These are phyloP conservation scores for Lentinula edodes DNA, from an alignment of 768 basidiomycete species.

Conservation along the genomic window DNA sequence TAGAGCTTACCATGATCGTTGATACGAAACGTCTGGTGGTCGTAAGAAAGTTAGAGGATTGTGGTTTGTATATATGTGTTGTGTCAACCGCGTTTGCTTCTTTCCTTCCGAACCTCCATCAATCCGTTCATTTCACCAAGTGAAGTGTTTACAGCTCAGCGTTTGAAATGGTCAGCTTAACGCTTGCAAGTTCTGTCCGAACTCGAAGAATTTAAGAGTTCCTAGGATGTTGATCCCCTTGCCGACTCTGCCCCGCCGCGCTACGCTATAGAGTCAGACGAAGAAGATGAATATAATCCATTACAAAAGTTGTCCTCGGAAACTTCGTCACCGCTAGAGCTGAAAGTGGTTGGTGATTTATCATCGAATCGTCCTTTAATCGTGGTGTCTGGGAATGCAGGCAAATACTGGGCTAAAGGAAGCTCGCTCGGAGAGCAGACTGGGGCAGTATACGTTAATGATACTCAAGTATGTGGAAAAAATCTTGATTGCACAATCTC, in stretches of 20 bases:
- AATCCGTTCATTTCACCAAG: background rate
- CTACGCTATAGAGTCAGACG: conserved; percentile 61
- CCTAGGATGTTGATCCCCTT: conserved; percentile 39
- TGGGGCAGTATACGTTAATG: conserved; percentile 40
- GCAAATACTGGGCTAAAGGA: conserved; percentile 45
- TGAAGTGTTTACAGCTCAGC: background rate
- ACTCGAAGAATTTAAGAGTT: background rate
- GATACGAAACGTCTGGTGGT: background rate
- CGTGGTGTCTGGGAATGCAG: conserved; percentile 42
- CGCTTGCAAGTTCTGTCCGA: background rate
- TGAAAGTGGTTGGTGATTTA: conserved; percentile 33
- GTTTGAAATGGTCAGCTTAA: background rate
- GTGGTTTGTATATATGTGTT: background rate
- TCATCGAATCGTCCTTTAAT: conserved; percentile 26
- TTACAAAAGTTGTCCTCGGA: conserved; percentile 16
- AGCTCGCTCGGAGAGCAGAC: conserved; percentile 45
- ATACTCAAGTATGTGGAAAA: conserved; percentile 31
- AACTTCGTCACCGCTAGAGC: conserved; percentile 17
- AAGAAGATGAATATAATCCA: conserved; percentile 58
- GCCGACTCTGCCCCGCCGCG: conserved; percentile 53
- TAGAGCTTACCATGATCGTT: conserved; percentile 1
- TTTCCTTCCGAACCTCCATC: background rate
- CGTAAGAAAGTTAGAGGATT: background rate
- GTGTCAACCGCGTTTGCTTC: background rate
- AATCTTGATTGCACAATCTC: background rate